Evolutionary conservation across 2,329 filamentous ascomycete genomes (phyloP).

Genomic region (Coniochaeta sp.): DNA sequence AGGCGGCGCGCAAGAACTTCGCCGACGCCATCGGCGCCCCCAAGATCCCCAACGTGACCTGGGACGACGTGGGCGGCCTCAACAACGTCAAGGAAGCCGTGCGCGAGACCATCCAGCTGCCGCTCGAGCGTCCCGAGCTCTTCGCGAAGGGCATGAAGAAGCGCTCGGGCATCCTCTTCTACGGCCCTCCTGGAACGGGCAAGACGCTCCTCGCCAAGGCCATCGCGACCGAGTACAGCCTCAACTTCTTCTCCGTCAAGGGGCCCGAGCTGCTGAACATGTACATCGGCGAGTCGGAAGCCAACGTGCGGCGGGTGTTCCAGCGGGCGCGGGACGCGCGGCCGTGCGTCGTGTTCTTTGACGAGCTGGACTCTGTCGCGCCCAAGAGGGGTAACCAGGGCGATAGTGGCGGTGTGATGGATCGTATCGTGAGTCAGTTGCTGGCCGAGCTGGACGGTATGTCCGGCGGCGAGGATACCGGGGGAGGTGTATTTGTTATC

Average conservation of each 20-base stretch:
- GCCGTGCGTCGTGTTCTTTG: slow-evolving; percentile 89
- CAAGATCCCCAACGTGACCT: slow-evolving; percentile 94
- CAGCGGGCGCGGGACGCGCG: slow-evolving; percentile 78
- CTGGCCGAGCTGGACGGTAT: slow-evolving; percentile 95
- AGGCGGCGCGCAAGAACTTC: slow-evolving; percentile 95
- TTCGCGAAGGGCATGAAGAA: slow-evolving; percentile 99
- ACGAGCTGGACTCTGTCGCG: slow-evolving; percentile 87
- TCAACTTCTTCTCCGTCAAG: slow-evolving; percentile 94
- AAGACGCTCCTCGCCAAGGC: slow-evolving; percentile 89
- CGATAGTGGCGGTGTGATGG: slow-evolving; percentile 96
- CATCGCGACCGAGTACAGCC: slow-evolving; percentile 86
- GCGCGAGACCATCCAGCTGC: slow-evolving; percentile 91
- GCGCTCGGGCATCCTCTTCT: slow-evolving; percentile 86
- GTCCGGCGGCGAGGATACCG: slow-evolving; percentile 80
- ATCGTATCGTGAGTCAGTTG: slow-evolving; percentile 90
- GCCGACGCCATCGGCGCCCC: slow-evolving; percentile 95
- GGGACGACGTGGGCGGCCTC: slow-evolving; percentile 92
- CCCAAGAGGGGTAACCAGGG: slow-evolving; percentile 96
- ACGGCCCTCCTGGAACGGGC: slow-evolving; percentile 83
- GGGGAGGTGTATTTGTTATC: slow-evolving; percentile 89
- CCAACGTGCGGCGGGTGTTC: slow-evolving; percentile 84
- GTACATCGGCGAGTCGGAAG: slow-evolving; percentile 93
- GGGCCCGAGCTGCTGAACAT: slow-evolving; percentile 88
- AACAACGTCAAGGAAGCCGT: slow-evolving; percentile 96
- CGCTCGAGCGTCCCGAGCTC: slow-evolving; percentile 82